These are phyloP conservation scores for Colletotrichum karsti DNA, from an alignment of 2,329 filamentous ascomycete species.

Conservation along the genomic window DNA sequence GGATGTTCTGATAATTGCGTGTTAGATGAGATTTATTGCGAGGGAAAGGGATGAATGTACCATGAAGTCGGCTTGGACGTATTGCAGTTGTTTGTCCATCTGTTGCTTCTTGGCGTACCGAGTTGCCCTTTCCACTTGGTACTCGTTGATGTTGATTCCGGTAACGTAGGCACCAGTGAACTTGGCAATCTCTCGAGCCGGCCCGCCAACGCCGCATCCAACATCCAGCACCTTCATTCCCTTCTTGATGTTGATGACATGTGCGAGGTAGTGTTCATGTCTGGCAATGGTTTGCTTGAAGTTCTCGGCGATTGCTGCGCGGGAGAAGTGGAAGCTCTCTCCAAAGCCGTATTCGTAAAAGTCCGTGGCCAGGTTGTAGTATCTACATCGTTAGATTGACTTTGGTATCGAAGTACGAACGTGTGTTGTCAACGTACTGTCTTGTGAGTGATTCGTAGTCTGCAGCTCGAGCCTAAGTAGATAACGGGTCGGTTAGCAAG, in stretches of 20 bases:
- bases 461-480: conserved; percentile 81
- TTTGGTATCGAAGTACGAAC: not conserved
- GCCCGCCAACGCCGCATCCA: conserved; percentile 95
- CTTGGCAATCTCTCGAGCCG: conserved; percentile 94
- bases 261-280: conserved; percentile 97
- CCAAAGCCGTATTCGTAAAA: conserved; percentile 98
- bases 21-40: not conserved
- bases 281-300: conserved; percentile 93
- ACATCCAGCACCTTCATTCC: conserved; percentile 94
- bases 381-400: no score
- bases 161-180: conserved; percentile 91
- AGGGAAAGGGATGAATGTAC: conserved; percentile 40
- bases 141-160: conserved; percentile 98
- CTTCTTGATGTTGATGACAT: conserved; percentile 85
- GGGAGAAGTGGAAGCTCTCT: conserved; percentile 96
- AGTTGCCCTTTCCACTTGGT: conserved; percentile 95
- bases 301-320: conserved; percentile 85
- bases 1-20: not conserved
- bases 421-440: conserved; percentile 68
- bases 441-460: conserved; percentile 94
- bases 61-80: conserved; percentile 98
- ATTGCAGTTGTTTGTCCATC: conserved; percentile 80
- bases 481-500: no score
- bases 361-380: conserved; percentile 97
- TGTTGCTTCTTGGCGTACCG: conserved; percentile 85